Percentiles rank a stretch among this genome's conserved stretches.
phyloP scores from a whole-genome alignment of 805 yeast species.

The Candida piceae region DNA sequence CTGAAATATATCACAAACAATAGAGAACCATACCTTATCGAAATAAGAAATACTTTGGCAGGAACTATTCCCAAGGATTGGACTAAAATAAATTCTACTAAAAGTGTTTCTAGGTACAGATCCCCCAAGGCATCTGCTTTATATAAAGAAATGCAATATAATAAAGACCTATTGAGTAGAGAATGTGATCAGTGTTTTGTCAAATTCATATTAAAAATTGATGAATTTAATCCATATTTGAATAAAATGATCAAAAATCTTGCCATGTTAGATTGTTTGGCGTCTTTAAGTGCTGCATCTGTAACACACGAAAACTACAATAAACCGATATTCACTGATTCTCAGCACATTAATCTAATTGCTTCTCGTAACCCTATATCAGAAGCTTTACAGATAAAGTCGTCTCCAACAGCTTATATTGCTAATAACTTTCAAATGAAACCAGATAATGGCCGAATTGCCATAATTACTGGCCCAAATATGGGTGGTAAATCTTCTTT shows the following conservation, averaged over 20 bases:
- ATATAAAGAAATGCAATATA: conserved; percentile 52
- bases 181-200: conserved; percentile 45
- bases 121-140: conserved; percentile 53
- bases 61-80: conserved; percentile 65
- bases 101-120: conserved; percentile 65
- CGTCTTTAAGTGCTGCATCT: conserved; percentile 62
- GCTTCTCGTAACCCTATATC: conserved; percentile 45
- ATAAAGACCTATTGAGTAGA: conserved; percentile 46
- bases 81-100: conserved; percentile 69
- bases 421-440: conserved; percentile 59
- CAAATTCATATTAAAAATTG: conserved; percentile 36
- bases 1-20: conserved; percentile 50
- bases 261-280: conserved; percentile 58
- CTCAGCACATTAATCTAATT: conserved; percentile 43
- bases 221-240: conserved; percentile 32
- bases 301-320: conserved; percentile 38
- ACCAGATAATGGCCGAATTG: conserved; percentile 41
- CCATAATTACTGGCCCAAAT: conserved; percentile 78
- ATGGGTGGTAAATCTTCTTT: conserved; percentile 86
- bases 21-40: conserved; percentile 70
- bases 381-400: conserved; percentile 14
- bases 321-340: conserved; percentile 47
- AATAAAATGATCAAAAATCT: conserved; percentile 41
- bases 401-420: conserved; percentile 39
- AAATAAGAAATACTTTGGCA: conserved; percentile 57